Base-by-base conservation (phyloP, 305 asterid species). In the Fraxinus ornus region DNA sequence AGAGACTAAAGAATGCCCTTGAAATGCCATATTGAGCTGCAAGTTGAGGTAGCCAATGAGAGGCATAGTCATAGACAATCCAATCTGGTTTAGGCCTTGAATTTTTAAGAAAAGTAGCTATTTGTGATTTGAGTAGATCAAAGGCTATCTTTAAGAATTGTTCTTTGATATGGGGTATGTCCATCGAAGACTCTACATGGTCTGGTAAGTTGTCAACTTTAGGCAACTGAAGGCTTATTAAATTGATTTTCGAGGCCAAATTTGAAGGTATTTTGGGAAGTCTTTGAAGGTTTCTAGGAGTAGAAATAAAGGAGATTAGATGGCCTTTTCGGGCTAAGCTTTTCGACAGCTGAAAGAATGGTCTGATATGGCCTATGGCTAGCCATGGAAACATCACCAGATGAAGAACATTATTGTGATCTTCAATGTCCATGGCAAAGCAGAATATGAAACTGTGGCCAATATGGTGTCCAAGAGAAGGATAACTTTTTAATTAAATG, bases 371-470 rank as follows among this genome's bases (percentile, higher is more conserved):
- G 79, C 99, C 98, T 85, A 93, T 88, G 83, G 98, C 98, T 47
- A 95, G 86, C 99, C 98, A 94, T 85, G 99, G 99, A 74, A 95
- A 91, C 95, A 95, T 87, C 73, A 94, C 97, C 64, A 94, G 80
- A 85, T 95, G 98, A 66, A 95, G 95, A 64, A 2, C 26, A 21
- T 68, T 71, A 26, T 39, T 75, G 33, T 37, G 71, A 33, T 71
- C 89, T 81, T 88, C 92, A 95, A 91, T 92, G 84, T 32, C 75
- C 44, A 72, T 33, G 76, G 44, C 76, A 72, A 72, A 72, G 76
- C 37, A 71, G n/a, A 71, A 32, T 19, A 57, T 19, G 66, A 57
- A 21, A 57, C 66, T 57, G 2, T 1, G 28, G 68, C 68, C 68
- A 57, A 57, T 57, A 19, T 19, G 68, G 28, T 57, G 28, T 7